phyloP scores from a whole-genome alignment of 495 filamentous ascomycete genomes.

The Trichoderma asperelloides region DNA sequence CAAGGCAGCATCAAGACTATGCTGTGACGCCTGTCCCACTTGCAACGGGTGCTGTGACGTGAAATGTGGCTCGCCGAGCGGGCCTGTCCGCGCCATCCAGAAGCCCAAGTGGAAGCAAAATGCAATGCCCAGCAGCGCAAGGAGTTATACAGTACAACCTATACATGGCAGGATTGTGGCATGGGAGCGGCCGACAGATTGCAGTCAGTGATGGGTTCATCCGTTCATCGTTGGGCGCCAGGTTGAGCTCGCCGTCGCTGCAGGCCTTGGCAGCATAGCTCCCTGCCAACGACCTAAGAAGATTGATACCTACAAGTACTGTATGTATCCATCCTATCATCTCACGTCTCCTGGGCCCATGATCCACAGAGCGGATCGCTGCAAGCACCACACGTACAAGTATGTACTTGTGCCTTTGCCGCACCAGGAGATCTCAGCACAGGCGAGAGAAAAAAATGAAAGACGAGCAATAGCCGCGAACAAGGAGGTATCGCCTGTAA shows the following conservation, averaged over 20 bases:
- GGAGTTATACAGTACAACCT: too few relatives aligned
- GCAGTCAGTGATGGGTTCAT: neutral
- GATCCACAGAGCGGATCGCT: neutral
- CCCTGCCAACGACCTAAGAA: neutral
- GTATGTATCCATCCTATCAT: neutral
- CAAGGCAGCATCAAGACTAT: neutral
- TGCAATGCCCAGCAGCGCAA: neutral
- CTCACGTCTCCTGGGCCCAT: neutral
- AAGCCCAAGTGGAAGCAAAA: slow-evolving; percentile 1
- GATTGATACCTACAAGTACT: neutral
- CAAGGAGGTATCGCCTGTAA: neutral
- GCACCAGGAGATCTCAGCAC: too few relatives aligned
- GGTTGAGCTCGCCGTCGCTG: neutral
- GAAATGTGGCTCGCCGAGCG: neutral
- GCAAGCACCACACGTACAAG: neutral
- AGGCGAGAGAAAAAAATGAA: neutral
- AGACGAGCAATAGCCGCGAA: neutral
- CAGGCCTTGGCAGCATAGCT: neutral
- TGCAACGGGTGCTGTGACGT: neutral
- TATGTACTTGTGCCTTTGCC: too few relatives aligned
- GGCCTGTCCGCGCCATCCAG: neutral
- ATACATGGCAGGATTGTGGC: neutral
- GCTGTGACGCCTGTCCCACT: neutral
- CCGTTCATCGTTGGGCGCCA: neutral
- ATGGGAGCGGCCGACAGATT: too few relatives aligned